phyloP scores from a whole-genome alignment of 345 rosid genomes.

The Euphorbia lathyris region DNA sequence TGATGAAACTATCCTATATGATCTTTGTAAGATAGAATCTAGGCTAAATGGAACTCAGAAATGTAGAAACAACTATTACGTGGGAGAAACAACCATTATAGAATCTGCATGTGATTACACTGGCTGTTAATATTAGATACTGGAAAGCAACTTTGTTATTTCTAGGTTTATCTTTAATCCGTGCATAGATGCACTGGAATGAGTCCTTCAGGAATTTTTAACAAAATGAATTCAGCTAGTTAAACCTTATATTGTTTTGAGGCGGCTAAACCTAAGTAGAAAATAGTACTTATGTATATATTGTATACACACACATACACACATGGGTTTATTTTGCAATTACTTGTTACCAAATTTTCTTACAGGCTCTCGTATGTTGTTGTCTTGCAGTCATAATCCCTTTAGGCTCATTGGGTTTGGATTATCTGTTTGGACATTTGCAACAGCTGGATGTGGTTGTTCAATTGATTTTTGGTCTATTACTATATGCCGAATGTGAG shows the following conservation, averaged over 20 bases:
- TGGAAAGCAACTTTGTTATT: neutral
- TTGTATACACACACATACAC: too few relatives aligned
- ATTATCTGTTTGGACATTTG: constrained; percentile 30
- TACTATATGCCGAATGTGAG: constrained; percentile 28
- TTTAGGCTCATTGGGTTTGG: constrained; percentile 30
- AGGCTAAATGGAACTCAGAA: neutral
- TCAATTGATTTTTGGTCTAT: constrained; percentile 30
- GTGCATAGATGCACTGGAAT: neutral
- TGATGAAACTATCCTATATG: too few relatives aligned
- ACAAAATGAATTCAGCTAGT: neutral
- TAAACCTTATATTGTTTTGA: too few relatives aligned
- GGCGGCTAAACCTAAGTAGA: neutral
- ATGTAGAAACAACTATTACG: neutral
- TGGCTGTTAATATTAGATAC: neutral
- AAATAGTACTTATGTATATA: neutral
- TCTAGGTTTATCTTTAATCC: neutral
- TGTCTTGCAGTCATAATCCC: constrained; percentile 20
- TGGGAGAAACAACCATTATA: neutral
- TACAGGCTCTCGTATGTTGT: neutral
- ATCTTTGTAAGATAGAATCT: neutral
- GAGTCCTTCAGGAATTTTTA: neutral
- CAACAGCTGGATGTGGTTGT: constrained; percentile 26
- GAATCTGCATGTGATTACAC: neutral
- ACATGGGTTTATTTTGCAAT: neutral
- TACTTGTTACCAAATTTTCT: neutral